phyloP scores from a whole-genome alignment of 176 grass and related monocot species.

The Eremochloa ophiuroides region DNA sequence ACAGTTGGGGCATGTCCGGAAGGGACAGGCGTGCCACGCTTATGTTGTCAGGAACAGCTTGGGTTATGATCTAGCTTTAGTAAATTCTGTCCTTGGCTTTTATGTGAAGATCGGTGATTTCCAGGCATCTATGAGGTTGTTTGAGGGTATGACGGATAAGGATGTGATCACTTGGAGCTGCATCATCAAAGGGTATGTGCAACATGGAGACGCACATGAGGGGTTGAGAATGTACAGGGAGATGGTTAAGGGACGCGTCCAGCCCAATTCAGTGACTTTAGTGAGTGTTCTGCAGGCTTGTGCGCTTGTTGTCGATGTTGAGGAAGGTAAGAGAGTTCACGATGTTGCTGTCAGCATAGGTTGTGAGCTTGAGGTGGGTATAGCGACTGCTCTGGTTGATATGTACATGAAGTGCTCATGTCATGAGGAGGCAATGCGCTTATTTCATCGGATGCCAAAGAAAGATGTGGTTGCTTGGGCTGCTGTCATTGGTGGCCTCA shows the following conservation, averaged over 20 bases:
- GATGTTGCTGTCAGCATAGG: conserved; percentile 34
- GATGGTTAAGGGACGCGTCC: conserved; percentile 40
- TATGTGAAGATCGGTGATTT: conserved; percentile 42
- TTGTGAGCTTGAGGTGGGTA: conserved; percentile 44
- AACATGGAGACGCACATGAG: conserved; percentile 14
- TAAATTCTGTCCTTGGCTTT: conserved; percentile 49
- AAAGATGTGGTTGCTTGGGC: conserved; percentile 69
- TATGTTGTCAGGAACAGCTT: conserved; percentile 48
- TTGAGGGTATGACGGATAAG: conserved; percentile 29
- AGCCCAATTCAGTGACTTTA: conserved; percentile 52
- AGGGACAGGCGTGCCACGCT: conserved; percentile 51
- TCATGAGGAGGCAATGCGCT: conserved; percentile 29
- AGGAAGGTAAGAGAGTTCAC: conserved; percentile 56
- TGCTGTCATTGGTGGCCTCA: conserved; percentile 47
- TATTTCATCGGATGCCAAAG: conserved; percentile 56
- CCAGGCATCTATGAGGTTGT: conserved; percentile 31
- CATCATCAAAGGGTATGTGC: conserved; percentile 56
- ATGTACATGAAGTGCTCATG: conserved; percentile 83
- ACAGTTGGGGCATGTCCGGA: conserved; percentile 34
- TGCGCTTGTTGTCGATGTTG: conserved; percentile 31
- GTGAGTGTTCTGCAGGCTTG: conserved; percentile 56
- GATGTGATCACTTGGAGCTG: conserved; percentile 69
- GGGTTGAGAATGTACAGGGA: conserved; percentile 49
- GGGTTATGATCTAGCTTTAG: conserved; percentile 32
- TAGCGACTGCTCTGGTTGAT: conserved; percentile 64